Evolutionary conservation across 441 rosid genomes (phyloP).

Genomic region (Iberis amara): DNA sequence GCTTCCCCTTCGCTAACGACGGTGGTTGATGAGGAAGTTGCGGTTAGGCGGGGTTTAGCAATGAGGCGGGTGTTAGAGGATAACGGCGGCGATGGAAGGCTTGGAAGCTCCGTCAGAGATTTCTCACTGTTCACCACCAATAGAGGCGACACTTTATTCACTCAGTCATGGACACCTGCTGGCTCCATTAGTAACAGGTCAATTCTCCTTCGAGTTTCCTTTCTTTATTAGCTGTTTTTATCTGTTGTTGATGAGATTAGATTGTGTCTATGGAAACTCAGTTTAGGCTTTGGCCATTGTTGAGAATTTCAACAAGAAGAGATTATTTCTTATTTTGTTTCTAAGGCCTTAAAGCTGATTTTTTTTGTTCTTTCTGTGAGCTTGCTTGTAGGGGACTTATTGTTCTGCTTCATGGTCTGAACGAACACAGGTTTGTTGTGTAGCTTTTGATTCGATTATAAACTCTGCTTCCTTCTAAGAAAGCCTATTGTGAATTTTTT

Average conservation of each 20-base stretch:
- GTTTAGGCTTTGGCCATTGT: slow-evolving; percentile 7
- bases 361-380: slow-evolving; percentile 17
- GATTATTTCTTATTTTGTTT: slow-evolving; percentile 5
- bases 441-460: slow-evolving; percentile 8
- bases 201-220: no score
- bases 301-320: slow-evolving; percentile 5
- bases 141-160: slow-evolving; percentile 58
- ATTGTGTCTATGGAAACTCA: background rate
- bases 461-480: background rate
- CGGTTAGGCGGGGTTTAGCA: slow-evolving; percentile 54
- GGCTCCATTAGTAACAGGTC: slow-evolving; percentile 47
- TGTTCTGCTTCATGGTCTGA: slow-evolving; percentile 68
- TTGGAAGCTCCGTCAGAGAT: slow-evolving; percentile 36
- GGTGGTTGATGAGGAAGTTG: slow-evolving; percentile 48
- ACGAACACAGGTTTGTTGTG: slow-evolving; percentile 73
- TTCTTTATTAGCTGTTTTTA: slow-evolving; percentile 13
- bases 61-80: slow-evolving; percentile 52
- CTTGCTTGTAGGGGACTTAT: slow-evolving; percentile 57
- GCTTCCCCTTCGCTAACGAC: slow-evolving; percentile 13
- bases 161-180: slow-evolving; percentile 65
- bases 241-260: slow-evolving; percentile 12
- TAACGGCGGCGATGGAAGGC: slow-evolving; percentile 38
- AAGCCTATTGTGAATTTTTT: slow-evolving; percentile 8
- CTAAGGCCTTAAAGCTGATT: slow-evolving; percentile 21
- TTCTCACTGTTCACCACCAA: slow-evolving; percentile 39